Evolutionary conservation across 345 rosid genomes (phyloP).

Genomic region (Rubroshorea leprosula): DNA sequence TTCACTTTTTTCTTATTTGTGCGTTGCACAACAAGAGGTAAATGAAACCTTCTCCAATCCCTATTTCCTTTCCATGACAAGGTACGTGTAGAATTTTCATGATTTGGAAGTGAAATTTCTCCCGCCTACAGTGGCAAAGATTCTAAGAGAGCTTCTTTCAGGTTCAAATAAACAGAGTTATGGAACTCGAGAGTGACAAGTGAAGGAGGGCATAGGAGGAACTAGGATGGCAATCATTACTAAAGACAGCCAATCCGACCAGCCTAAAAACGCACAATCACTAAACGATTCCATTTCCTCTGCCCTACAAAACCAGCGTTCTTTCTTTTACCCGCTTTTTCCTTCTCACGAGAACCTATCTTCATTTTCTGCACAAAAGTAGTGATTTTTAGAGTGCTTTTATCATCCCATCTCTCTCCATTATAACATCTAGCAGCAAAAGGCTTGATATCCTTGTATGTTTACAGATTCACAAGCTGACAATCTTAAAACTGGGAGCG

Average conservation of each 20-base stretch:
- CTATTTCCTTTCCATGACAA: too few species aligned
- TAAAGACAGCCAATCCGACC: constrained; percentile 20
- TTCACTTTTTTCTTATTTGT: too few species aligned
- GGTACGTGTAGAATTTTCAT: too few species aligned
- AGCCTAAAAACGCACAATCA: constrained; percentile 7
- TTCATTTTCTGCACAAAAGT: constrained; percentile 7
- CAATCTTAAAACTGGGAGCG: constrained; percentile 59
- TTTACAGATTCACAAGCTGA: constrained; percentile 36
- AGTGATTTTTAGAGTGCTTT: constrained; percentile 35
- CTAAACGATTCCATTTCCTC: constrained; percentile 40
- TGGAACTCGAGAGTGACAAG: constrained; percentile 42
- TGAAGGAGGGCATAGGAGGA: constrained; percentile 37
- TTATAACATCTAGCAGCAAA: constrained; percentile 35
- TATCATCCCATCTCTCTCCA: constrained; percentile 29
- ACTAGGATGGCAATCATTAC: constrained; percentile 42
- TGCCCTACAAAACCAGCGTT: constrained; percentile 31
- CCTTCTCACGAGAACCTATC: constrained; percentile 14
- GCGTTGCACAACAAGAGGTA: too few species aligned
- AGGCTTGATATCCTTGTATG: constrained; percentile 27
- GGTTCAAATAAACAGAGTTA: too few species aligned
- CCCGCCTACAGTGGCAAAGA: too few species aligned
- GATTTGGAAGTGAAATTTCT: too few species aligned
- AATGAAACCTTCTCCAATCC: too few species aligned
- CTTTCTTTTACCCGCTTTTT: constrained; percentile 26
- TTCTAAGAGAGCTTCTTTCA: too few species aligned